phyloP scores from a whole-genome alignment of 1,139 yeast genomes.

The Lodderomyces orthopsilosis region DNA sequence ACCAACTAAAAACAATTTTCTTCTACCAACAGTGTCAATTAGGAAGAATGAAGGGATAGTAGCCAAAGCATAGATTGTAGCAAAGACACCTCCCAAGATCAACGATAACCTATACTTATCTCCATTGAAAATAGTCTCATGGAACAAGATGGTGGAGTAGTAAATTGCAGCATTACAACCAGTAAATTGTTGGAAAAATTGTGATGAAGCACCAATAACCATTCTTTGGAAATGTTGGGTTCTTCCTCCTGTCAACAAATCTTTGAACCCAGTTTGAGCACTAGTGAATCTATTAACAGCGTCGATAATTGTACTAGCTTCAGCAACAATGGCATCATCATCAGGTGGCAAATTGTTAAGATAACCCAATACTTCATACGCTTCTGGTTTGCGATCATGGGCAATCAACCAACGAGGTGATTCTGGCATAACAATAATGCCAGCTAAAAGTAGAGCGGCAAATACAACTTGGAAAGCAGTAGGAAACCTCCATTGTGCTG shows the following conservation, averaged over 20 bases:
- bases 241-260: conserved; percentile 57
- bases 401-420: conserved; percentile 75
- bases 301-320: conserved; percentile 39
- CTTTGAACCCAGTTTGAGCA: conserved; percentile 42
- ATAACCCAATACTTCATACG: conserved; percentile 39
- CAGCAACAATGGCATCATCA: conserved; percentile 48
- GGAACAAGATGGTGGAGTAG: conserved; percentile 62
- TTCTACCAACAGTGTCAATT: conserved; percentile 65
- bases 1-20: conserved; percentile 54
- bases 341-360: conserved; percentile 35
- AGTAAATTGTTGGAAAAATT: conserved; percentile 54
- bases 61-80: conserved; percentile 59
- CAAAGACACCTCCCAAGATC: conserved; percentile 62
- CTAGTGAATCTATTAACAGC: conserved; percentile 41
- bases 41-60: conserved; percentile 64
- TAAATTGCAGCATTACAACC: conserved; percentile 71
- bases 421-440: conserved; percentile 52
- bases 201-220: conserved; percentile 60
- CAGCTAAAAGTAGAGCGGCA: conserved; percentile 34
- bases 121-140: conserved; percentile 44
- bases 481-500: conserved; percentile 53
- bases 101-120: conserved; percentile 50
- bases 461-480: conserved; percentile 45
- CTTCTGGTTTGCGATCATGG: conserved; percentile 50
- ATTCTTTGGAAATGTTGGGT: conserved; percentile 55